Evolutionary conservation across 169 alveolate species (phyloP).

Genomic region (Plasmodium falciparum): DNA sequence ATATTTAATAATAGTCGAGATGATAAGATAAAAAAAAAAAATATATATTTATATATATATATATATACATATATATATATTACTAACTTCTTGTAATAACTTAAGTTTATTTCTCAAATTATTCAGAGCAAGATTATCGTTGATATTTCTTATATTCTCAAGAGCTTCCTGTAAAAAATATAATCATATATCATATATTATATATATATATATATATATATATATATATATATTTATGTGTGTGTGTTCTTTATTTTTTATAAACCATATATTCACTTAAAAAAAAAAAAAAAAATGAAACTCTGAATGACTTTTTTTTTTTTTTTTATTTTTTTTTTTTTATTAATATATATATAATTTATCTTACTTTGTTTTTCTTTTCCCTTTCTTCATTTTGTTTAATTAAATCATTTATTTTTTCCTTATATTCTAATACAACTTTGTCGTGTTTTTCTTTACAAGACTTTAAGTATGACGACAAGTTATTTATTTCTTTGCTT

Average conservation of each 20-base stretch:
- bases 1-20: no score
- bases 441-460: constrained; percentile 34
- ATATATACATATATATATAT: constrained; percentile 1
- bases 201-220: constrained; percentile 18
- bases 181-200: not conserved
- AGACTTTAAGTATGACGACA: constrained; percentile 24
- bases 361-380: constrained; percentile 38
- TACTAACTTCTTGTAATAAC: constrained; percentile 25
- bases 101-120: constrained; percentile 39
- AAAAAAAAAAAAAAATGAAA: no score
- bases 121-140: constrained; percentile 12
- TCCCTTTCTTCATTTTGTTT: constrained; percentile 34
- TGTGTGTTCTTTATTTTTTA: not conserved
- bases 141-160: constrained; percentile 24
- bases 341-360: not conserved
- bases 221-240: no score
- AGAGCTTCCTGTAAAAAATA: not conserved
- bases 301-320: no score
- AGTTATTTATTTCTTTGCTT: constrained; percentile 38
- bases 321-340: no score
- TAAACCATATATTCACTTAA: no score
- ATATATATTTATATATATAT: not conserved
- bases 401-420: constrained; percentile 37
- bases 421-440: constrained; percentile 18
- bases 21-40: not conserved